Evolutionary conservation across 345 rosid species (phyloP), one percentile per base, ranked within the genome.

Genomic region (Murraya koenigii): DNA sequence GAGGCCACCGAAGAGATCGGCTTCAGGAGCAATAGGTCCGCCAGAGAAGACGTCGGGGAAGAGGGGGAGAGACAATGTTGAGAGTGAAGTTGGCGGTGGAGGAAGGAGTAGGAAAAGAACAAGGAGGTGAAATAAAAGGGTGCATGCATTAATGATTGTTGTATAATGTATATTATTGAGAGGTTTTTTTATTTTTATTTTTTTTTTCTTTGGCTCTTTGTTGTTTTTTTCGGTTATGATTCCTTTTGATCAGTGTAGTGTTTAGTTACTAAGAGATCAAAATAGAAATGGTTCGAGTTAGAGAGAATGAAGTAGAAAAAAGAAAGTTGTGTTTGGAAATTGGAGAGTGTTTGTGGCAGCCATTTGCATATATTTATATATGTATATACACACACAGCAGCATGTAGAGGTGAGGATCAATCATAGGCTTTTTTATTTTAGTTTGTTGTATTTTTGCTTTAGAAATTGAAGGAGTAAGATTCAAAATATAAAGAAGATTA

Each of bases 31-130:
- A 23, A 22, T 56, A 17, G 41, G 23, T 2, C 41, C 56, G 3
- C 30, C 60, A 2, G 86, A 73, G 72, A 39, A 66, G 72, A 26
- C 75, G 8, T 47, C 74, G 2, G 83, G 44, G 14, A 88, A 83
- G 84, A 74, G 85, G 62, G 76, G 86, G 56, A 81, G 88, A 82
- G 87, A 86, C 17, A 78, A 77, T 26, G 78, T 41, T 11, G 84
- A 75, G 30, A 59, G 75, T 19, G 87, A 60, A 76, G 72, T 39
- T 14, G 83, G 47, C 17, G 78, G 75, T 10, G 76, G 68, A 22
- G 85, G 54, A 20, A 82, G 87, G 47, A 71, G 82, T 26, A 83
- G 80, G 74, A 88, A 88, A 85, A 83, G 84, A 61, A 62, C 84
- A 32, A 86, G 82, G 68, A 86, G 89, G 81, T 85, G 80, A 87